Percentiles rank a stretch among this genome's conserved stretches.
Evolutionary conservation across 192 early-diverging fungal species (phyloP).

Genomic region (Coemansia umbellata): DNA sequence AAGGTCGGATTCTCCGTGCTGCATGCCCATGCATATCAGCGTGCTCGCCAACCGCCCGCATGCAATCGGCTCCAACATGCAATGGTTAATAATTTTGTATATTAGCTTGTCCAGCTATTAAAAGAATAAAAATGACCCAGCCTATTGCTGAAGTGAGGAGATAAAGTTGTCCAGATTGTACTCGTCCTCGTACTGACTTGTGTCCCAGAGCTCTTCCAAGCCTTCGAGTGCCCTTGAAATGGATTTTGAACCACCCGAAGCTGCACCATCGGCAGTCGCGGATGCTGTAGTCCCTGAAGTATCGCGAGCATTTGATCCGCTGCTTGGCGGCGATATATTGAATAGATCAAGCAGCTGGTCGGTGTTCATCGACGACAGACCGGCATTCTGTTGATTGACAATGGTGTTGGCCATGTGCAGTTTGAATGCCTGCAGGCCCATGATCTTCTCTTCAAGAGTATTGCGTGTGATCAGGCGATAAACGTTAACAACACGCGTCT

Average conservation of each 20-base stretch:
- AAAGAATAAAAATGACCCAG: background rate
- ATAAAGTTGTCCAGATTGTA: constrained; percentile 81
- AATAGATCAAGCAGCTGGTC: constrained; percentile 95
- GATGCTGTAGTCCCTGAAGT: constrained; percentile 19
- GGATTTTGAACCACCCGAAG: constrained; percentile 18
- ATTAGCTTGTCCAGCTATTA: background rate
- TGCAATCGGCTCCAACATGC: background rate
- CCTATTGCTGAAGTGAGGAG: constrained; percentile 45
- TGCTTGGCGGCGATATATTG: constrained; percentile 58
- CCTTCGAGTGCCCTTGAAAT: constrained; percentile 54
- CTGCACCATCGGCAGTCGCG: constrained; percentile 1
- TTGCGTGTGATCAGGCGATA: constrained; percentile 95
- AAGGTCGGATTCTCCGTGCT: no score
- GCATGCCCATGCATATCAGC: no score
- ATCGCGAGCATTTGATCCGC: constrained; percentile 9
- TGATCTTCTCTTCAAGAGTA: constrained; percentile 99
- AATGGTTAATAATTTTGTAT: background rate
- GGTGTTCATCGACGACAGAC: constrained; percentile 92
- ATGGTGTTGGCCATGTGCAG: constrained; percentile 93
- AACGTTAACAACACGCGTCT: constrained; percentile 95
- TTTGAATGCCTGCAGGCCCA: constrained; percentile 99
- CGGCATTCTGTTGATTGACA: constrained; percentile 95
- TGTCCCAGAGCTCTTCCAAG: constrained; percentile 86
- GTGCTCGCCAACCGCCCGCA: background rate
- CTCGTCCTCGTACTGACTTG: constrained; percentile 83